Conservation (phyloP, 805 yeast genomes). For the Starmera caribaea region DNA sequence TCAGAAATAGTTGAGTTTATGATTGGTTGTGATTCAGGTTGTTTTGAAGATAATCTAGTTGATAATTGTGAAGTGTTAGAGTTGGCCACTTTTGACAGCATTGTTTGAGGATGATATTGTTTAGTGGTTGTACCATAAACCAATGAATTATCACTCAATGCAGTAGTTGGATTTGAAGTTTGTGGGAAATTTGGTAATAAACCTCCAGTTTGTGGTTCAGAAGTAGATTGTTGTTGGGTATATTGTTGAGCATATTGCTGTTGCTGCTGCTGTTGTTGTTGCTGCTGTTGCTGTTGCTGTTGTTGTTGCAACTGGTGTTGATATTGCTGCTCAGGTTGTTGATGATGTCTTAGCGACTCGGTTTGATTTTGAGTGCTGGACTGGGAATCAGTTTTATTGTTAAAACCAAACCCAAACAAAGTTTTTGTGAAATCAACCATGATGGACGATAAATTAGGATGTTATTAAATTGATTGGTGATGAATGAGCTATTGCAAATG, state of each 20-base stretch:
- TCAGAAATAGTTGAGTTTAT: background rate
- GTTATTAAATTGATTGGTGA: background rate
- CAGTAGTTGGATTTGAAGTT: slow-evolving; percentile 59
- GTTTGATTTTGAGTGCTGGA: background rate
- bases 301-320: slow-evolving; percentile 1
- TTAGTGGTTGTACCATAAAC: slow-evolving; percentile 61
- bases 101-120: slow-evolving; percentile 25
- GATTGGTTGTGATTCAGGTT: slow-evolving; percentile 4
- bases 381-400: slow-evolving; percentile 11
- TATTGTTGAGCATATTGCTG: slow-evolving; percentile 7
- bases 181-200: slow-evolving; percentile 31
- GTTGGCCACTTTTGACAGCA: slow-evolving; percentile 22
- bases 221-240: slow-evolving; percentile 5
- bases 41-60: slow-evolving; percentile 4
- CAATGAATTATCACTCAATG: slow-evolving; percentile 48
- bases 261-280: slow-evolving; percentile 5
- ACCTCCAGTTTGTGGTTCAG: slow-evolving; percentile 2
- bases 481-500: no score
- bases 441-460: background rate
- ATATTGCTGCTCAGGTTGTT: background rate
- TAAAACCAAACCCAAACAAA: slow-evolving; percentile 26
- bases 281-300: background rate
- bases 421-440: slow-evolving; percentile 33
- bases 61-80: slow-evolving; percentile 9
- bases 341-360: slow-evolving; percentile 2